phyloP scores from a whole-genome alignment of 2,329 filamentous ascomycete genomes.

The Calonectria pseudoturangicola region DNA sequence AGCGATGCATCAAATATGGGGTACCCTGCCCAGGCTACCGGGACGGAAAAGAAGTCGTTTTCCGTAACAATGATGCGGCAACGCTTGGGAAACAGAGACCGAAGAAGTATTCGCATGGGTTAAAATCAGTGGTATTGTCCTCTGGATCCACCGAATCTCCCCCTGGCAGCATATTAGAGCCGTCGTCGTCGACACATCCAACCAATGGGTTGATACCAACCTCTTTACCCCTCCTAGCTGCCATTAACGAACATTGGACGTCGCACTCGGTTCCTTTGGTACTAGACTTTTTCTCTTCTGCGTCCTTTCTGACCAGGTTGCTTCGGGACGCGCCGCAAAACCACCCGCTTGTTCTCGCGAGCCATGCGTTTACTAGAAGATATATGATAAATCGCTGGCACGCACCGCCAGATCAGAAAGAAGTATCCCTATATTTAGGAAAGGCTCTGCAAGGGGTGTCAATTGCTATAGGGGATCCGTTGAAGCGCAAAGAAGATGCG shows the following conservation, averaged over 20 bases:
- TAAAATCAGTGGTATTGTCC: not conserved
- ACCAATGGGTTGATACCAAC: not conserved
- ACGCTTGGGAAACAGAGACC: not conserved
- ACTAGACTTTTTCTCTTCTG: not conserved
- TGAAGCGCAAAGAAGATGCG: not conserved
- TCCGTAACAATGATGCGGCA: not conserved
- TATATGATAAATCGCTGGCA: not conserved
- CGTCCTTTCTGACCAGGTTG: not conserved
- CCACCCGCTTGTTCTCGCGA: not conserved
- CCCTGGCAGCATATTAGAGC: not conserved
- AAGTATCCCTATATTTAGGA: not conserved
- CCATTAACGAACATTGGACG: not conserved
- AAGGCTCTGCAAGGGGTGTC: not conserved
- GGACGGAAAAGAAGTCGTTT: not conserved
- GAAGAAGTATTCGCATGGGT: too few relatives aligned
- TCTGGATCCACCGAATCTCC: not conserved
- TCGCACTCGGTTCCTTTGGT: not conserved
- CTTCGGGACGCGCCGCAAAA: not conserved
- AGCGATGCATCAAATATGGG: not conserved
- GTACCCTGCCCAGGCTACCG: constrained; percentile 7
- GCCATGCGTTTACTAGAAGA: not conserved
- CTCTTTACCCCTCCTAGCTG: too few relatives aligned
- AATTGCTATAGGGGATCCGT: not conserved
- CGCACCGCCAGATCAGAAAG: not conserved
- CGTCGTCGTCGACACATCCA: not conserved